Base-by-base conservation (phyloP, 331 rosid genomes). In the Ulmus americana region DNA sequence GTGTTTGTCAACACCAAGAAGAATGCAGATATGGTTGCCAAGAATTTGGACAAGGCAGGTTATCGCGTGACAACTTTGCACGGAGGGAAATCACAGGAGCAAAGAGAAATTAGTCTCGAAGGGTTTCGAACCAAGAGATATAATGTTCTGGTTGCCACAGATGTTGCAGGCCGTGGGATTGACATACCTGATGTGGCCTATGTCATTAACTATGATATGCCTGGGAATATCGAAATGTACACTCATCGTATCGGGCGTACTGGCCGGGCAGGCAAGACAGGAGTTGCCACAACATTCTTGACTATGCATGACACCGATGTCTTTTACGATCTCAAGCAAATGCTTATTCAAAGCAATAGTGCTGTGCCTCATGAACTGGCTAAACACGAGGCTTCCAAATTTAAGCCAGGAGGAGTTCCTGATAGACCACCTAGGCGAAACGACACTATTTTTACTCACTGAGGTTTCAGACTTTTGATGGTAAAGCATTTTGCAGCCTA, bases 101-200 rank as follows among this genome's bases (percentile, higher is more conserved):
- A 88, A 75, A 86, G 96, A 55, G 96, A 89, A 76, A 89, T 86
- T 53, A 89, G 95, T 71, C 90, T 83, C 0, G 88, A 83, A 64
- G 88, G 88, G 59, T 89, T 89, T 79, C 84, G 96, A 77, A 80
- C 96, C 69, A 89, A 89, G 88, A 79, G 90, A 65, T 89, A 79
- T 65, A 89, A 88, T 77, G 96, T 88, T 44, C 95, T 88, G 41
- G 95, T 86, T 65, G 95, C 96, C 0, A 88, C 96, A 0, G 95
- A 88, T 85, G 75, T 87, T 38, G 95, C 84, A 5, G 96, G 96
- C 38, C 91, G 97, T 76, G 90, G 97, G 28, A 90, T 86, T 77
- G 97, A 87, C 76, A 87, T 87, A 76, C 91, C 95, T 7, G 97
- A 85, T 71, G 90, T 90, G 73, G 97, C 97, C 64, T 85, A 84